Evolutionary conservation across 768 basidiomycete genomes (phyloP), one percentile per base, ranked within the genome.

Genomic region (Phlebiopsis flavidoalba): DNA sequence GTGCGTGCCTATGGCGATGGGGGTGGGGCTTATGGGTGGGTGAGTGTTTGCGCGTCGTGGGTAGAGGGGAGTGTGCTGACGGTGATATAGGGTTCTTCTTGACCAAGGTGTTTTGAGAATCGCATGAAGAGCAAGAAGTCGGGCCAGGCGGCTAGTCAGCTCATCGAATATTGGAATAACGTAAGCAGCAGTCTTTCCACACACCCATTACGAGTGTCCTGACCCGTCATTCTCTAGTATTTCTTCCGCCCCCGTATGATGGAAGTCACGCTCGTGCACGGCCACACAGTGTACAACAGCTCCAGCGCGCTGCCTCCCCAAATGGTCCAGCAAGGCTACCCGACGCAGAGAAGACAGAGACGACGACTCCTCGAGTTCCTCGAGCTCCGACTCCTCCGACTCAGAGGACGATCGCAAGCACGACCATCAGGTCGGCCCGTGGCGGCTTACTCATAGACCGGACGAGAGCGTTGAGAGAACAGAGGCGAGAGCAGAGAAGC

Each of bases 111-210:
- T 57, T n/a, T 69, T 19, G 50, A 67, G 14, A 51, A 26, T 53
- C 69, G 7, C 57, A 71, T 71, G 75, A 75, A 64, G 69, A 70
- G 43, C 49, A 74, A 68, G 73, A 82, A 79, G 64, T 65, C 69
- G 0, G 66, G 64, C 1, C 73, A n/a, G n/a, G n/a, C 76, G 1
- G 79, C 78, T 12, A 74, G 72, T 10, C 72, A 80, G 19, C 57
- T 79, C 0, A 67, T 84, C 15, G 77, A 79, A 55, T 69, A 71
- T 57, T 84, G 83, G 83, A 84, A 84, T 60, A 74, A 80, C 45
- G 83, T 83, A 21, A 53, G 76, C 69, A n/a, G 12, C 8, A 0
- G 26, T 19, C 14, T 35, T 48, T 11, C 21, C 1, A n/a, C 21
- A 36, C 33, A 15, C 19, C 8, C 45, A 15, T 15, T 15, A 5